These are phyloP conservation scores for Entonaema liquescens DNA, from an alignment of 495 filamentous ascomycete species.

Conservation along the genomic window DNA sequence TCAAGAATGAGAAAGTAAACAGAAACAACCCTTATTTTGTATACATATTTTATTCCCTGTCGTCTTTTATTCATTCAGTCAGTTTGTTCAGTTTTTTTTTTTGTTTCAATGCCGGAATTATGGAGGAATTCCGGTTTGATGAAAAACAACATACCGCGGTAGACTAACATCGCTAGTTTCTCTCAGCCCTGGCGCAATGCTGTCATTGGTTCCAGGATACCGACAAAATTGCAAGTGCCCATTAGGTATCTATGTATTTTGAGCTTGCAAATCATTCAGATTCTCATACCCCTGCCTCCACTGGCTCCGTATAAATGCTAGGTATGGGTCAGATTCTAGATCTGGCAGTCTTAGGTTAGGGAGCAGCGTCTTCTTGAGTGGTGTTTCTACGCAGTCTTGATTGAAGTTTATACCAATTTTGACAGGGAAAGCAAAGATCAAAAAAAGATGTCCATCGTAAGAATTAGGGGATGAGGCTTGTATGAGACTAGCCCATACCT, in stretches of 20 bases:
- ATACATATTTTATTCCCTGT: neutral
- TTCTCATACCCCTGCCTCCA: slow-evolving; percentile 5
- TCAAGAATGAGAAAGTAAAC: slow-evolving; percentile 11
- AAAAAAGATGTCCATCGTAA: slow-evolving; percentile 6
- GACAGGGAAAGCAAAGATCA: slow-evolving; percentile 10
- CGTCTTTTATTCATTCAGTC: neutral
- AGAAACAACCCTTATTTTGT: neutral
- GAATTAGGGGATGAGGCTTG: neutral
- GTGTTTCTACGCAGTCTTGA: neutral
- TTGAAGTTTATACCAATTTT: slow-evolving; percentile 16
- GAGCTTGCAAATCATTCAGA: slow-evolving; percentile 2
- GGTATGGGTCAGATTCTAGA: slow-evolving; percentile 37
- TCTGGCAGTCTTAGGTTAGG: slow-evolving; percentile 9
- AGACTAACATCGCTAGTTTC: neutral
- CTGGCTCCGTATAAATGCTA: slow-evolving; percentile 23
- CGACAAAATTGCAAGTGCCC: neutral
- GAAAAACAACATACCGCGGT: neutral
- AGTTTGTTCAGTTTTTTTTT: neutral
- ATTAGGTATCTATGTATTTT: slow-evolving; percentile 14
- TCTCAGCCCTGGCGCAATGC: neutral
- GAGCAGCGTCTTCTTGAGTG: neutral
- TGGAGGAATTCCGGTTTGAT: neutral
- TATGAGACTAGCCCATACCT: slow-evolving; percentile 15
- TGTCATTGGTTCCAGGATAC: neutral
- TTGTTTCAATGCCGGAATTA: neutral